Conservation (phyloP, 2,329 filamentous ascomycete species). For the Ceratocystis variospora region DNA sequence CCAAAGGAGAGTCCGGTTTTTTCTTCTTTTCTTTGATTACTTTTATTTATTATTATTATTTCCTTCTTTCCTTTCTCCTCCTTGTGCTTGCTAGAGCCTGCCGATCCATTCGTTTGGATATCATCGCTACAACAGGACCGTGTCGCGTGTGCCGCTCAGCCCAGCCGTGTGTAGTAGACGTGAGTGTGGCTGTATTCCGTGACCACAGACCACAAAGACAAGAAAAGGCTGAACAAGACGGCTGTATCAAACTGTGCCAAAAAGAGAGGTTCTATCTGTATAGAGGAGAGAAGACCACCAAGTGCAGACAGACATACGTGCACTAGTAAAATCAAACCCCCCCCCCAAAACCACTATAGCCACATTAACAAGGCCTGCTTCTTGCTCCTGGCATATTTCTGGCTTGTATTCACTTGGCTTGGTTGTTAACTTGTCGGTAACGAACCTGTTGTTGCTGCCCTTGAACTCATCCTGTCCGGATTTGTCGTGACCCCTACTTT, state of each 20-base stretch:
- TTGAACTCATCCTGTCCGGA: background rate
- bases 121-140: background rate
- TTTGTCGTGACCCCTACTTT: background rate
- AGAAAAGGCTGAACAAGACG: slow-evolving; percentile 15
- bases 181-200: slow-evolving; percentile 18
- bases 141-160: background rate
- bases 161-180: background rate
- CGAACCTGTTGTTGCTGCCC: background rate
- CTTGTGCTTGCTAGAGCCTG: slow-evolving; percentile 14
- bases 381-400: too few species aligned
- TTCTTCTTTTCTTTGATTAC: background rate
- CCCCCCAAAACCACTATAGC: background rate
- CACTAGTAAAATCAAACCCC: background rate
- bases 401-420: too few species aligned
- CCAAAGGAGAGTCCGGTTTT: background rate
- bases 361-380: too few species aligned
- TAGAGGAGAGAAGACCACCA: background rate
- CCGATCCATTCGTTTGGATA: background rate
- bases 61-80: slow-evolving; percentile 19
- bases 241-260: background rate
- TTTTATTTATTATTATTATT: slow-evolving; percentile 14
- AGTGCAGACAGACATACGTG: background rate
- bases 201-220: background rate
- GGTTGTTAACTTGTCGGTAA: background rate
- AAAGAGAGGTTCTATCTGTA: background rate